Conservation (phyloP, 2,329 filamentous ascomycete genomes). For the Calonectria leucothoes region DNA sequence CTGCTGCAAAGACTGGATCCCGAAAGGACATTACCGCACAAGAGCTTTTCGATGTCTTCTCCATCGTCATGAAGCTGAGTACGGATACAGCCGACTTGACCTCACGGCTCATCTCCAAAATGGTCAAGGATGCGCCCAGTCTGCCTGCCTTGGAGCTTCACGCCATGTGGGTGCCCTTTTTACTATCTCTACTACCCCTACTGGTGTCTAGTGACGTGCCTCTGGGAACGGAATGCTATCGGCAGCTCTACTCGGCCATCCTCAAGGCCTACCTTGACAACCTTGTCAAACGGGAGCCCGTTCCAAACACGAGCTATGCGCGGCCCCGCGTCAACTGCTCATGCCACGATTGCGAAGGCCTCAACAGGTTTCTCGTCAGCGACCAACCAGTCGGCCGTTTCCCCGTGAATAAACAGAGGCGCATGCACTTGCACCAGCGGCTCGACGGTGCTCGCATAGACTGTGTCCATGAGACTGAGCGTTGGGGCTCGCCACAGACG, state of each 20-base stretch:
- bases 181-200: slow-evolving; percentile 32
- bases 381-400: slow-evolving; percentile 22
- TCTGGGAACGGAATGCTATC: slow-evolving; percentile 31
- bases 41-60: slow-evolving; percentile 24
- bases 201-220: slow-evolving; percentile 23
- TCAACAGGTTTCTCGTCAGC: slow-evolving; percentile 43
- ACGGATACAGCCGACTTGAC: slow-evolving; percentile 29
- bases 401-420: slow-evolving; percentile 23
- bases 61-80: slow-evolving; percentile 18
- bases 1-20: neutral
- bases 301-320: neutral
- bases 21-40: neutral
- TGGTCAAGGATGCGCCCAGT: slow-evolving; percentile 22
- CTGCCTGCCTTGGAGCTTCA: slow-evolving; percentile 33
- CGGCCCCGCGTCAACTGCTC: slow-evolving; percentile 26
- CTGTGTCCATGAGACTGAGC: slow-evolving; percentile 35
- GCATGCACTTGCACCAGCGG: slow-evolving; percentile 35
- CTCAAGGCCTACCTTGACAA: slow-evolving; percentile 35
- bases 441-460: slow-evolving; percentile 26
- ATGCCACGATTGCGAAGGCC: slow-evolving; percentile 38
- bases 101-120: slow-evolving; percentile 30
- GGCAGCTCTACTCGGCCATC: slow-evolving; percentile 36
- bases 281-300: slow-evolving; percentile 36
- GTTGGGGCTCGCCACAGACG: neutral
- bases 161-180: slow-evolving; percentile 46